Evolutionary conservation across 257 asterid genomes (phyloP).

Genomic region (Ballota nigra): DNA sequence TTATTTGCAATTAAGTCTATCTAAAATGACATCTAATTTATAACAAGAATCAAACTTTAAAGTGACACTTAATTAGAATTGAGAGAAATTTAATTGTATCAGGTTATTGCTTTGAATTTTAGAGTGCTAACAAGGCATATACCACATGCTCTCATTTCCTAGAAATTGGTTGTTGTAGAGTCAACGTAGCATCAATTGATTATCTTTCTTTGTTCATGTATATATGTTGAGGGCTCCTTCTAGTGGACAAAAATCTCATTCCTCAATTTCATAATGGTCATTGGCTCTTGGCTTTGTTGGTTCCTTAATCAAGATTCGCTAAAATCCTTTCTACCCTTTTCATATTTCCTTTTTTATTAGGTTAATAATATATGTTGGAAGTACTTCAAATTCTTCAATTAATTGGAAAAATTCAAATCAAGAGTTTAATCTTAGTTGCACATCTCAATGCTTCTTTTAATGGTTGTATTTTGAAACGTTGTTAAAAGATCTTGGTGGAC

Average conservation of each 20-base stretch:
- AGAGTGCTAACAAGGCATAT: not conserved
- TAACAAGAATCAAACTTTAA: not conserved
- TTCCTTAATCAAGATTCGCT: not conserved
- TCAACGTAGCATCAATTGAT: not conserved
- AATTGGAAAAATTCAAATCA: not conserved
- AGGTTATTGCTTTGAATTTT: not conserved
- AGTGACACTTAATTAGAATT: not conserved
- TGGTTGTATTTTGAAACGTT: too few species aligned
- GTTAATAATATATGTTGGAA: not conserved
- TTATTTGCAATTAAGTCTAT: not conserved
- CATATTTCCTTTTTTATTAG: not conserved
- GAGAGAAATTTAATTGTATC: not conserved
- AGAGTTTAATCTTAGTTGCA: not conserved
- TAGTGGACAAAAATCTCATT: not conserved
- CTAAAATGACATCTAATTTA: not conserved
- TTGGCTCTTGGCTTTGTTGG: not conserved
- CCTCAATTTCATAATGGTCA: not conserved
- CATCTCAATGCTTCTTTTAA: not conserved
- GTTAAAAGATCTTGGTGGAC: not conserved
- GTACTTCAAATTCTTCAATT: not conserved
- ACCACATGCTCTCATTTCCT: not conserved
- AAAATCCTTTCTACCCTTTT: not conserved
- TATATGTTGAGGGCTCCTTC: not conserved
- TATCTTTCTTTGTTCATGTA: not conserved
- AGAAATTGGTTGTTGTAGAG: not conserved